phyloP scores from a whole-genome alignment of 371 early-diverging fungal genomes.

The Mucor irregularis region DNA sequence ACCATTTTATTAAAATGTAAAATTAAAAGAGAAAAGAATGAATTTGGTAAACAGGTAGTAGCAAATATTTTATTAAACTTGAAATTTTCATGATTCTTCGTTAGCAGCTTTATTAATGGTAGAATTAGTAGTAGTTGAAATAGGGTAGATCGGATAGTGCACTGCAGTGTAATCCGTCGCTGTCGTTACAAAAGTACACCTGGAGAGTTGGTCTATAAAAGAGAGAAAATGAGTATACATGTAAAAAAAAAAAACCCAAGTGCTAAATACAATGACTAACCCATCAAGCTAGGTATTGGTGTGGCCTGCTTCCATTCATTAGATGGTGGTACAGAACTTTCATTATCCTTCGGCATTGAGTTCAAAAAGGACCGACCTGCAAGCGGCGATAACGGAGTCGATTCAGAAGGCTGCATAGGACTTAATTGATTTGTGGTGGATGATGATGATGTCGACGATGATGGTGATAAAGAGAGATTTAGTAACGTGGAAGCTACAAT shows the following conservation, averaged over 20 bases:
- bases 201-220: conserved; percentile 31
- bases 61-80: background rate
- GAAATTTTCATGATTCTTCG: background rate
- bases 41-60: background rate
- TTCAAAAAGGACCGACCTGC: background rate
- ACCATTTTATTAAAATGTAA: background rate
- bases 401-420: conserved; percentile 20
- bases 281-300: conserved; percentile 31
- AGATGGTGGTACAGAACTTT: background rate
- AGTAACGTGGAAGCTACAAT: conserved; percentile 9
- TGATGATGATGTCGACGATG: conserved; percentile 19
- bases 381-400: conserved; percentile 21
- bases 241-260: too few species aligned
- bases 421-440: background rate
- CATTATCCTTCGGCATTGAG: too few species aligned
- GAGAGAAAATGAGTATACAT: background rate
- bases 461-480: conserved; percentile 26
- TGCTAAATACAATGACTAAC: conserved; percentile 8
- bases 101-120: too few species aligned
- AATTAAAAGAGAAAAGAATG: background rate
- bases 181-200: conserved; percentile 28
- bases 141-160: conserved; percentile 34
- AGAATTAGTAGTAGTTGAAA: conserved; percentile 10
- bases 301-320: conserved; percentile 25
- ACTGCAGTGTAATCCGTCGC: conserved; percentile 26